Evolutionary conservation across 2,329 filamentous ascomycete genomes (phyloP).

Genomic region (Penicillium fuscoglaucum): DNA sequence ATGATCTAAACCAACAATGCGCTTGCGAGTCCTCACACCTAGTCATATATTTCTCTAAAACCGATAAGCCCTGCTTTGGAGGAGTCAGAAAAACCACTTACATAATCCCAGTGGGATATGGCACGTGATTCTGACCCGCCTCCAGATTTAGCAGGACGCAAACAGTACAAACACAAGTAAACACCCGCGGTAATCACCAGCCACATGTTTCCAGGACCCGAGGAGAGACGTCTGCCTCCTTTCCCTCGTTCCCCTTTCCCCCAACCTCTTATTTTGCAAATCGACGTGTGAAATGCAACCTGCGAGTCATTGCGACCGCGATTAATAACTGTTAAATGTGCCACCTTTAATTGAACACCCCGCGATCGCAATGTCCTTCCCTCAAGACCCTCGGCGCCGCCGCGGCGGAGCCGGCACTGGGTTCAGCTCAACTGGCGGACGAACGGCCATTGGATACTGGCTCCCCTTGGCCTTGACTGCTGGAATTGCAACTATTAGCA

Average conservation of each 20-base stretch:
- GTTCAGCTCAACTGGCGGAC: slow-evolving; percentile 44
- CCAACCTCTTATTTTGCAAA: slow-evolving; percentile 19
- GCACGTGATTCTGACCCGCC: slow-evolving; percentile 20
- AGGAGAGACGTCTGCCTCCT: slow-evolving; percentile 26
- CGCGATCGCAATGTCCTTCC: slow-evolving; percentile 42
- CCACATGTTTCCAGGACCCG: slow-evolving; percentile 45
- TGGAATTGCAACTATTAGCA: slow-evolving; percentile 79
- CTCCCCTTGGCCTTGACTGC: slow-evolving; percentile 83
- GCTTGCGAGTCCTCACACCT: neutral
- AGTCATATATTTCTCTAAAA: slow-evolving; percentile 5
- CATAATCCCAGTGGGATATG: neutral
- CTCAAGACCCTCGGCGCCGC: slow-evolving; percentile 42
- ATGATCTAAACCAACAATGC: slow-evolving; percentile 18
- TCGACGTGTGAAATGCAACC: slow-evolving; percentile 36
- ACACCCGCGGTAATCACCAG: slow-evolving; percentile 39
- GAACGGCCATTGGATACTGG: slow-evolving; percentile 67
- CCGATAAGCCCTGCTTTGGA: slow-evolving; percentile 3
- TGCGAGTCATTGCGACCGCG: slow-evolving; percentile 26
- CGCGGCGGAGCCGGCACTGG: slow-evolving; percentile 40
- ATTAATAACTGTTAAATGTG: slow-evolving; percentile 30
- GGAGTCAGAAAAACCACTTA: slow-evolving; percentile 6
- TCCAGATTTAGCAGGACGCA: slow-evolving; percentile 26
- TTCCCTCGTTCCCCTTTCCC: slow-evolving; percentile 23
- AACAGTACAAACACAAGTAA: slow-evolving; percentile 34
- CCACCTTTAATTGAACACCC: slow-evolving; percentile 24